Percentiles rank a stretch among this genome's conserved stretches.
These are phyloP conservation scores for Trichaptum fuscoviolaceum DNA, from an alignment of 768 basidiomycete species.

Conservation along the genomic window DNA sequence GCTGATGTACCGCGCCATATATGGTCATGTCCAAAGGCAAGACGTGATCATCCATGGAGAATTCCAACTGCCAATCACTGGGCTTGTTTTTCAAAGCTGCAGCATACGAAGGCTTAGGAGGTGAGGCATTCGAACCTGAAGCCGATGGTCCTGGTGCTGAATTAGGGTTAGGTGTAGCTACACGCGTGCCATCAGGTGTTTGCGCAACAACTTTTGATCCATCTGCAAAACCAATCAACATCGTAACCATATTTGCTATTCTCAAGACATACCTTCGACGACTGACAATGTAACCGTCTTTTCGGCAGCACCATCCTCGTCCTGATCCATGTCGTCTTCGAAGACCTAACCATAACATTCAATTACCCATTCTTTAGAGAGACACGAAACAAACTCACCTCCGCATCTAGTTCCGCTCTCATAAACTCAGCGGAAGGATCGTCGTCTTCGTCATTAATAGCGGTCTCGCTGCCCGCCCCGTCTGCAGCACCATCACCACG, in stretches of 20 bases:
- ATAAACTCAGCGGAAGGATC: slow-evolving; percentile 64
- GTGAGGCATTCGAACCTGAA: slow-evolving; percentile 21
- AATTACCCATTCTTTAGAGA: slow-evolving; percentile 1
- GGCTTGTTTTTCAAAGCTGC: slow-evolving; percentile 91
- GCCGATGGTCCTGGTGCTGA: slow-evolving; percentile 26
- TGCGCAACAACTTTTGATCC: slow-evolving; percentile 94
- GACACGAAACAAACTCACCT: slow-evolving; percentile 31
- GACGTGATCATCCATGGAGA: slow-evolving; percentile 85
- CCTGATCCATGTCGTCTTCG: slow-evolving; percentile 76
- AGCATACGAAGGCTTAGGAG: slow-evolving; percentile 72
- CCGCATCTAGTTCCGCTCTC: slow-evolving; percentile 82
- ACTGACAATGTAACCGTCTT: slow-evolving; percentile 85
- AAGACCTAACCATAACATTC: slow-evolving; percentile 46
- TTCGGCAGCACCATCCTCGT: slow-evolving; percentile 60
- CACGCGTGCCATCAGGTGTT: slow-evolving; percentile 92
- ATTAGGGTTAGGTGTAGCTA: slow-evolving; percentile 75
- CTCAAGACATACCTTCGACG: slow-evolving; percentile 54
- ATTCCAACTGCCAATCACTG: slow-evolving; percentile 95
- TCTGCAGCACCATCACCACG: slow-evolving; percentile 29
- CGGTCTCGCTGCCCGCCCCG: slow-evolving; percentile 46
- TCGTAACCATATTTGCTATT: not conserved
- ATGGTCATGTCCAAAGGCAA: slow-evolving; percentile 87
- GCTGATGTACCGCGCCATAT: slow-evolving; percentile 94
- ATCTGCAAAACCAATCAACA: slow-evolving; percentile 39
- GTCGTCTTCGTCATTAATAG: slow-evolving; percentile 55